Conservation (phyloP, 2,329 filamentous ascomycete species). For the Pseudogymnoascus verrucosus region DNA sequence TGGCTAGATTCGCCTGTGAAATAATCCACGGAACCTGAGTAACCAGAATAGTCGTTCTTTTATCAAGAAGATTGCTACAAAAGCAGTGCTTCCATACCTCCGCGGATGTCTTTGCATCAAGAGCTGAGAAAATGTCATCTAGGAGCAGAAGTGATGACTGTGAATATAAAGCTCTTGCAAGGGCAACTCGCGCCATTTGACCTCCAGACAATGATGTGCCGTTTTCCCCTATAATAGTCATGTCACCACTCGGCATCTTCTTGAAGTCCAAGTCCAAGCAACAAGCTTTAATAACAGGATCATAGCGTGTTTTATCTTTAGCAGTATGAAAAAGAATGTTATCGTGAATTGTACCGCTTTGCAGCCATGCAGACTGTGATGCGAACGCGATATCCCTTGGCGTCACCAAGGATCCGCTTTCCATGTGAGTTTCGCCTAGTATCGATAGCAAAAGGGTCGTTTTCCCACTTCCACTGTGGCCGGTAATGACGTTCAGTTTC, state of each 20-base stretch:
- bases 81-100: slow-evolving; percentile 54
- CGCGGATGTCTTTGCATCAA: slow-evolving; percentile 50
- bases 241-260: slow-evolving; percentile 55
- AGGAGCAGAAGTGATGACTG: slow-evolving; percentile 45
- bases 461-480: slow-evolving; percentile 58
- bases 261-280: slow-evolving; percentile 53
- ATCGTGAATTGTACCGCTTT: too few species aligned
- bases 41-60: too few species aligned
- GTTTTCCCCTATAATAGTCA: slow-evolving; percentile 54
- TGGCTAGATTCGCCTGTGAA: too few species aligned
- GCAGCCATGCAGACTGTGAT: slow-evolving; percentile 22
- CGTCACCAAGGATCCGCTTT: slow-evolving; percentile 38
- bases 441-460: slow-evolving; percentile 34
- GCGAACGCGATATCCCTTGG: slow-evolving; percentile 56
- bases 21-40: too few species aligned
- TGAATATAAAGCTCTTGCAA: slow-evolving; percentile 54
- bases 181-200: slow-evolving; percentile 50
- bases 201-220: slow-evolving; percentile 54
- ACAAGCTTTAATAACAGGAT: slow-evolving; percentile 59
- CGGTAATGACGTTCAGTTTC: slow-evolving; percentile 38
- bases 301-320: slow-evolving; percentile 62
- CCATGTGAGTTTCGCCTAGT: slow-evolving; percentile 27
- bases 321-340: slow-evolving; percentile 45
- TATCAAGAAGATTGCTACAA: slow-evolving; percentile 19
- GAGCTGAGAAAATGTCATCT: slow-evolving; percentile 51